These are phyloP conservation scores for Trichoderma koningiopsis DNA, from an alignment of 2,329 filamentous ascomycete genomes.

Conservation along the genomic window DNA sequence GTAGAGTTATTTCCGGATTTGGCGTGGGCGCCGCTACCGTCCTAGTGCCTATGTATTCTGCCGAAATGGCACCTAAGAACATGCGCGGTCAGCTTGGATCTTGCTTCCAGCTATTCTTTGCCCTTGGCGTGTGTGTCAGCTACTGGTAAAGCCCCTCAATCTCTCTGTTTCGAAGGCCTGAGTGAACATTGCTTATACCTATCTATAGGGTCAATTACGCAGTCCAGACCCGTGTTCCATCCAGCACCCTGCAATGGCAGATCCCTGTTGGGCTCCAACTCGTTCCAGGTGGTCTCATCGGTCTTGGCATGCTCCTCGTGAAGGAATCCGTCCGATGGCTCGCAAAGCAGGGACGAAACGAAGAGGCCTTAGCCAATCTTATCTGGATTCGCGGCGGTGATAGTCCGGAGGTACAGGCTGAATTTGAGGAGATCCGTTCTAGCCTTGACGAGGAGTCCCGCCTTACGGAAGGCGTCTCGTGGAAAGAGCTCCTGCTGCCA, in stretches of 20 bases:
- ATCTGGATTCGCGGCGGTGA: constrained; percentile 2
- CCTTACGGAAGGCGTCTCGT: no score
- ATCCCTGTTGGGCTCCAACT: constrained; percentile 60
- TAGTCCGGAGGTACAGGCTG: not conserved
- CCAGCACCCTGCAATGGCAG: constrained; percentile 44
- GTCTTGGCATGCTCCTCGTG: constrained; percentile 58
- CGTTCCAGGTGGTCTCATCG: constrained; percentile 56
- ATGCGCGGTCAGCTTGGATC: constrained; percentile 46
- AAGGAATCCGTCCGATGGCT: constrained; percentile 64
- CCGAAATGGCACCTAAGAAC: constrained; percentile 49
- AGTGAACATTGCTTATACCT: not conserved
- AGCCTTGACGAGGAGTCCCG: no score
- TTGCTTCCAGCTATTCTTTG: constrained; percentile 8
- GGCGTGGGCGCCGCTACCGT: constrained; percentile 54
- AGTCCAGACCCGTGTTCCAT: not conserved
- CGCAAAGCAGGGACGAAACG: constrained; percentile 59
- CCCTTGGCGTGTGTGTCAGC: constrained; percentile 2
- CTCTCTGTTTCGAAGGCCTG: not conserved
- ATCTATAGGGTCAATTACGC: constrained; percentile 4
- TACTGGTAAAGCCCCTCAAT: not conserved
- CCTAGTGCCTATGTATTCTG: constrained; percentile 49
- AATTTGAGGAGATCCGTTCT: no score
- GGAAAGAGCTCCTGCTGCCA: no score
- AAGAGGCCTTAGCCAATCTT: constrained; percentile 39
- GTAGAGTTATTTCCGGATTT: constrained; percentile 54